Evolutionary conservation across 163 green algal genomes (phyloP).

Genomic region (Scenedesmus sp.): DNA sequence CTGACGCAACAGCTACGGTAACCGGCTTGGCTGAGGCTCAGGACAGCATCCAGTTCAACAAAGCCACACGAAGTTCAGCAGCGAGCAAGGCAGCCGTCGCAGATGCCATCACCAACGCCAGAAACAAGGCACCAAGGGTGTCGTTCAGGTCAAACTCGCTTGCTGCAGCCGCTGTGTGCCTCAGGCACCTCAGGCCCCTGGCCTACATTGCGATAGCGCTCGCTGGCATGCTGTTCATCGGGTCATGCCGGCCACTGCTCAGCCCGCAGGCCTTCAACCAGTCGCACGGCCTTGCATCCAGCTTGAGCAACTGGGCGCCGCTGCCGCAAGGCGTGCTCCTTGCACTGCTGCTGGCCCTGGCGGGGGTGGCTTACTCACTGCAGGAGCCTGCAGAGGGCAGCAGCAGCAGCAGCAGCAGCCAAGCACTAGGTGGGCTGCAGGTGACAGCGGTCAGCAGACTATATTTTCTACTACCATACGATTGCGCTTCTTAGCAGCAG

Average conservation of each 20-base stretch:
- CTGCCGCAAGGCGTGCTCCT: constrained; percentile 10
- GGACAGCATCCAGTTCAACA: not conserved
- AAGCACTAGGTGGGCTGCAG: not conserved
- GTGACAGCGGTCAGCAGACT: too few species aligned
- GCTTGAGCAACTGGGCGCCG: not conserved
- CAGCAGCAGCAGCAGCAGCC: not conserved
- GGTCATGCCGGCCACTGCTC: not conserved
- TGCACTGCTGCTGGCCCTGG: not conserved
- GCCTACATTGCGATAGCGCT: not conserved
- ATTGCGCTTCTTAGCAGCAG: not conserved
- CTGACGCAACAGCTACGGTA: not conserved
- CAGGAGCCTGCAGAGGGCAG: not conserved
- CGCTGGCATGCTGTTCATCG: not conserved
- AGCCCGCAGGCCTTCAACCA: not conserved
- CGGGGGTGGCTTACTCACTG: not conserved
- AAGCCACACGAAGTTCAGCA: not conserved
- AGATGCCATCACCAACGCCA: not conserved
- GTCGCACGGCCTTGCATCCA: not conserved
- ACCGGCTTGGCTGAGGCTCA: not conserved
- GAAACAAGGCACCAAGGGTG: not conserved
- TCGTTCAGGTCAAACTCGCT: not conserved
- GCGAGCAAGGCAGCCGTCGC: not conserved
- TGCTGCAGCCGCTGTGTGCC: not conserved
- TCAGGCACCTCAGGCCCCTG: not conserved
- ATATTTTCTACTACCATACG: not conserved